These are phyloP conservation scores for Azolla pinnata DNA, from an alignment of 75 land plant species.

Conservation along the genomic window DNA sequence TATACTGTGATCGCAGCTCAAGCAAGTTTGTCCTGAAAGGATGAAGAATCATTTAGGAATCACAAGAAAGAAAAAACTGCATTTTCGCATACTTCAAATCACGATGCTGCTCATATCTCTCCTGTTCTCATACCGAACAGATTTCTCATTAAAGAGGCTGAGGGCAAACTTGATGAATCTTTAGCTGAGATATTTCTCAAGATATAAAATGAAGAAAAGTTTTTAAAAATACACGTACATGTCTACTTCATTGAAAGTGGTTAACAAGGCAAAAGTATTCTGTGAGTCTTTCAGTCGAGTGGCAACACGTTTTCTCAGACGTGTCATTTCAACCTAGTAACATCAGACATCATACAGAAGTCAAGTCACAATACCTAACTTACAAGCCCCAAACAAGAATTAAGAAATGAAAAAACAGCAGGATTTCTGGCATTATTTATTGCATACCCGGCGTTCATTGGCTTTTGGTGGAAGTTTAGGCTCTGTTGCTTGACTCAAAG, in stretches of 20 bases:
- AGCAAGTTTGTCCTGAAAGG: slow-evolving; percentile 83
- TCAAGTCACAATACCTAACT: slow-evolving; percentile 33
- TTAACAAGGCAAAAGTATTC: slow-evolving; percentile 90
- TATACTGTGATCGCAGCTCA: slow-evolving; percentile 88
- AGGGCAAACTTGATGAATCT: not conserved
- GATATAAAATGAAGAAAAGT: not conserved
- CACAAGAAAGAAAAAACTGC: too few relatives aligned
- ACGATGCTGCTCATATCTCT: too few relatives aligned
- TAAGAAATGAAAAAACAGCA: too few relatives aligned
- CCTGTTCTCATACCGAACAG: too few relatives aligned
- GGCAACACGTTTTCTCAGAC: slow-evolving; percentile 89
- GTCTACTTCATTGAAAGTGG: slow-evolving; percentile 97
- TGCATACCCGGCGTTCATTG: slow-evolving; percentile 85
- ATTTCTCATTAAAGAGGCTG: slow-evolving; percentile 3
- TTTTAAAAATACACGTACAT: too few relatives aligned
- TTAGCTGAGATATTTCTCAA: not conserved
- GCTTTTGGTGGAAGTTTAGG: slow-evolving; percentile 88
- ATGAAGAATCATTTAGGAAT: too few relatives aligned
- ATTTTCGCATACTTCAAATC: too few relatives aligned
- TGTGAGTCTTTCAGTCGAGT: slow-evolving; percentile 93
- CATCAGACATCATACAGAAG: not conserved
- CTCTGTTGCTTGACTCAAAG: slow-evolving; percentile 39
- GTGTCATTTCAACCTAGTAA: slow-evolving; percentile 55
- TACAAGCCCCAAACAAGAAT: not conserved
- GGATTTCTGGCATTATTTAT: too few relatives aligned